phyloP scores from a whole-genome alignment of 2,329 filamentous ascomycete genomes.

The Achaetomium macrosporum region DNA sequence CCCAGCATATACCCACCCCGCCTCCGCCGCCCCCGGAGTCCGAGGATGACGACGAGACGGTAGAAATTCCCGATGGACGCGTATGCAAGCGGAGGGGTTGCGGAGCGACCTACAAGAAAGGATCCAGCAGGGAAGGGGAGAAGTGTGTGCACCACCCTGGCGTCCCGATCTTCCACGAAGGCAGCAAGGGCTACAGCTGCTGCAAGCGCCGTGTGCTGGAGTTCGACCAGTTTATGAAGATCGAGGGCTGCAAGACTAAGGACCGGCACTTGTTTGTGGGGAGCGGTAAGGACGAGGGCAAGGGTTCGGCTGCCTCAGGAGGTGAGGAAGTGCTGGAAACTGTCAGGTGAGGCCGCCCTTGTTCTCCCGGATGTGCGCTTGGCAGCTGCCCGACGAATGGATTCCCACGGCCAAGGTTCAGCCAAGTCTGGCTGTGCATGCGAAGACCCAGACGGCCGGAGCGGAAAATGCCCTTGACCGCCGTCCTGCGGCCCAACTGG shows the following conservation, averaged over 20 bases:
- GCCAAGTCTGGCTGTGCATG: conserved; percentile 25
- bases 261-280: conserved; percentile 78
- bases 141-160: conserved; percentile 86
- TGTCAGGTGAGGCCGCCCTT: conserved; percentile 55
- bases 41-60: conserved; percentile 76
- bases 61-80: conserved; percentile 67
- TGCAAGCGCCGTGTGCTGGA: conserved; percentile 93
- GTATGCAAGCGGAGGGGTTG: conserved; percentile 76
- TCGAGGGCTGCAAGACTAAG: conserved; percentile 83
- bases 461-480: conserved; percentile 5
- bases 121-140: conserved; percentile 59
- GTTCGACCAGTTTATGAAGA: conserved; percentile 97
- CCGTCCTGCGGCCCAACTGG: conserved; percentile 13
- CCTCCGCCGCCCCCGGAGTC: conserved; percentile 66
- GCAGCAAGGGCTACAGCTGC: conserved; percentile 95
- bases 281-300: conserved; percentile 57
- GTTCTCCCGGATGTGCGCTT: conserved; percentile 9
- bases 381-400: neutral
- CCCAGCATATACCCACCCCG: conserved; percentile 40
- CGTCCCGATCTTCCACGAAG: conserved; percentile 90
- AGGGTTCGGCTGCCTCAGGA: conserved; percentile 30
- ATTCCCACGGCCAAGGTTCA: conserved; percentile 20
- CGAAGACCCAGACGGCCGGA: conserved; percentile 7
- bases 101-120: conserved; percentile 57
- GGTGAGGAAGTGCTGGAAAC: conserved; percentile 72